These are phyloP conservation scores for Paecilomyces sp. DNA, from an alignment of 2,329 filamentous ascomycete species.

Conservation along the genomic window DNA sequence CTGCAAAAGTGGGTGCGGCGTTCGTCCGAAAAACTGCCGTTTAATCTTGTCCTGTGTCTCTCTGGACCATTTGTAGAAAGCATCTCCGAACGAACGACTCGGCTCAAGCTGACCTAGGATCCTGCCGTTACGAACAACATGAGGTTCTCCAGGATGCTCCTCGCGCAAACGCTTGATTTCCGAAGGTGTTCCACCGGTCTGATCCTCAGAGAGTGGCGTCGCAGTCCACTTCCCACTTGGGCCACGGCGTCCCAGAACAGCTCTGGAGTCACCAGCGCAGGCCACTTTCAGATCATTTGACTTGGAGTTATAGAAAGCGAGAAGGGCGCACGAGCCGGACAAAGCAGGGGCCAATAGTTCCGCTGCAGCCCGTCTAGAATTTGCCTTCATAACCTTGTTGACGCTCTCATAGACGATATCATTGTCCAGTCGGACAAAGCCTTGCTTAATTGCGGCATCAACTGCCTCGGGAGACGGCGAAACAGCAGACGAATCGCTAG, in stretches of 20 bases:
- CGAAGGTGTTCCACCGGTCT: slow-evolving; percentile 82
- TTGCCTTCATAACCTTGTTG: slow-evolving; percentile 79
- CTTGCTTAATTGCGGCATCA: slow-evolving; percentile 84
- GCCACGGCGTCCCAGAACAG: slow-evolving; percentile 76
- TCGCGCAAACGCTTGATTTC: slow-evolving; percentile 76
- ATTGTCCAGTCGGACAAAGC: slow-evolving; percentile 80
- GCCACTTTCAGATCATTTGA: slow-evolving; percentile 87
- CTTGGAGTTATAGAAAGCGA: slow-evolving; percentile 90
- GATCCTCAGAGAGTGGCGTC: slow-evolving; percentile 81
- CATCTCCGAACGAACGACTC: slow-evolving; percentile 90
- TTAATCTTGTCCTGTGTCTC: slow-evolving; percentile 80
- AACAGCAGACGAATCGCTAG: slow-evolving; percentile 49
- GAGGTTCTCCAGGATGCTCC: slow-evolving; percentile 81
- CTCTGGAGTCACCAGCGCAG: slow-evolving; percentile 92
- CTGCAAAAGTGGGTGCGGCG: slow-evolving; percentile 67
- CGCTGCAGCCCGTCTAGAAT: slow-evolving; percentile 83
- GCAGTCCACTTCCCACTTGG: slow-evolving; percentile 85
- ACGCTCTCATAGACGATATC: slow-evolving; percentile 94
- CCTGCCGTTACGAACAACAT: slow-evolving; percentile 81
- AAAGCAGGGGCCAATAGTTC: slow-evolving; percentile 87
- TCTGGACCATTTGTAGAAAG: slow-evolving; percentile 89
- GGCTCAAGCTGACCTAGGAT: slow-evolving; percentile 90
- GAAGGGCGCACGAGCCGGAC: slow-evolving; percentile 91
- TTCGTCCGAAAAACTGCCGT: slow-evolving; percentile 78
- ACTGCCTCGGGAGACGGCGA: slow-evolving; percentile 71